phyloP scores from a whole-genome alignment of 2,329 filamentous ascomycete genomes.

The Cordyceps javanica region DNA sequence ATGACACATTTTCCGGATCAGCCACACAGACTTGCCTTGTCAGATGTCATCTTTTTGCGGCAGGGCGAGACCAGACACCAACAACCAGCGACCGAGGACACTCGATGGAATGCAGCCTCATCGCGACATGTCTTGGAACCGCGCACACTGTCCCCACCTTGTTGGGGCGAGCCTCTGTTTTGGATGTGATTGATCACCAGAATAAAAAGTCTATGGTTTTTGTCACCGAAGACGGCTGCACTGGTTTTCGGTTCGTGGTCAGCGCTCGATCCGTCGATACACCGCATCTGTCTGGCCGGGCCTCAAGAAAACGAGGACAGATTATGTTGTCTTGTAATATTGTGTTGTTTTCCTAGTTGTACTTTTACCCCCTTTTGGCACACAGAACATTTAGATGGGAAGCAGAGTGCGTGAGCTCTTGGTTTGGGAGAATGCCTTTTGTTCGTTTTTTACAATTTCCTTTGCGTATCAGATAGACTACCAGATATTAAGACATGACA shows the following conservation, averaged over 20 bases:
- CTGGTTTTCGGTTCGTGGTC: not conserved
- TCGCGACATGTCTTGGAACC: constrained; percentile 27
- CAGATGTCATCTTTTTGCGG: constrained; percentile 14
- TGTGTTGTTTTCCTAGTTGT: constrained; percentile 10
- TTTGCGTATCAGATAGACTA: constrained; percentile 10
- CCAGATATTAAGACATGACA: constrained; percentile 3
- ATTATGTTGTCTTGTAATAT: constrained; percentile 4
- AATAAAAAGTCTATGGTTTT: not conserved
- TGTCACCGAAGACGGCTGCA: not conserved
- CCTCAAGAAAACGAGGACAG: not conserved
- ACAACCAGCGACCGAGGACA: constrained; percentile 19
- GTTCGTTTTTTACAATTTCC: not conserved
- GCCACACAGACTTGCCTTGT: constrained; percentile 12
- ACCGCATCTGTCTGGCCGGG: not conserved
- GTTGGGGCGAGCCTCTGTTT: not conserved
- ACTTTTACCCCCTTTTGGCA: constrained; percentile 11
- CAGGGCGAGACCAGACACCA: constrained; percentile 10
- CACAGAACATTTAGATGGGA: constrained; percentile 14
- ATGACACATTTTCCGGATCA: constrained; percentile 8
- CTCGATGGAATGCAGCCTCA: constrained; percentile 24
- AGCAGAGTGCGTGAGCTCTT: constrained; percentile 8
- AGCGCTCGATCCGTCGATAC: not conserved
- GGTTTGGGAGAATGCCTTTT: constrained; percentile 2
- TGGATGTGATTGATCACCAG: not conserved
- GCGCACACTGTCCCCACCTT: not conserved